A percentile compares a stretch with the other conserved stretches of the same genome.
These are phyloP conservation scores for Acacia pycnantha DNA, from an alignment of 331 rosid genomes.

Conservation along the genomic window DNA sequence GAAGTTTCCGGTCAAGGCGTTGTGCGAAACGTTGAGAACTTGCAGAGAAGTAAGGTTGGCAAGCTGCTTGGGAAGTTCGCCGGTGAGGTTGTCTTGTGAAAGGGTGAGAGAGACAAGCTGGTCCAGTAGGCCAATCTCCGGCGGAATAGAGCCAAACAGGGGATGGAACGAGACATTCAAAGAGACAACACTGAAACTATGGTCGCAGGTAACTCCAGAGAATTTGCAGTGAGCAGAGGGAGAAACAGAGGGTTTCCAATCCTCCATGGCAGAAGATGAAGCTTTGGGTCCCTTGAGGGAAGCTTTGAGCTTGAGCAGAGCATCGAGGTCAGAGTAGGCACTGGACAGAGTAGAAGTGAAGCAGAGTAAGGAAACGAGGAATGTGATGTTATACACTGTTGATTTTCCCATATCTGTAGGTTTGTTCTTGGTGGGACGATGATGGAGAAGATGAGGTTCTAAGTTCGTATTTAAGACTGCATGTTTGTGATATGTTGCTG, in stretches of 20 bases:
- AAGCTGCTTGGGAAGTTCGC: constrained; percentile 51
- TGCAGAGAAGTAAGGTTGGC: constrained; percentile 56
- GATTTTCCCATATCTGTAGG: constrained; percentile 11
- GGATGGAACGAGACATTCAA: constrained; percentile 49
- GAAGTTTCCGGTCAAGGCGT: constrained; percentile 43
- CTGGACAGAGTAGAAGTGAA: constrained; percentile 11
- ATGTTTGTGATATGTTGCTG: not conserved
- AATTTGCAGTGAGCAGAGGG: constrained; percentile 57
- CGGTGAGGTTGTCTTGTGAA: constrained; percentile 52
- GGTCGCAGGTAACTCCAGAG: constrained; percentile 62
- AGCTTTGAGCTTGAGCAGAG: constrained; percentile 59
- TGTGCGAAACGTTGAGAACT: constrained; percentile 64
- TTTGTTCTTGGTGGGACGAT: not conserved
- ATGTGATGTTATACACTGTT: not conserved
- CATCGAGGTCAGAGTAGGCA: constrained; percentile 52
- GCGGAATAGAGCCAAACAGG: constrained; percentile 48
- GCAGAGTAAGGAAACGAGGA: constrained; percentile 1
- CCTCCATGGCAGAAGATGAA: constrained; percentile 31
- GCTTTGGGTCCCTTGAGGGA: constrained; percentile 50
- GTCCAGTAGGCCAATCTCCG: constrained; percentile 64
- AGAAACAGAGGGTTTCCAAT: constrained; percentile 53
- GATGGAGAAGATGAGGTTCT: not conserved
- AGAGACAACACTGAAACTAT: constrained; percentile 37
- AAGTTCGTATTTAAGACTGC: constrained; percentile 9
- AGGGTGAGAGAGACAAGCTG: constrained; percentile 57